Percentiles rank a stretch among this genome's conserved stretches.
Evolutionary conservation across 2,329 filamentous ascomycete genomes (phyloP).

Genomic region (Graphium sp.): DNA sequence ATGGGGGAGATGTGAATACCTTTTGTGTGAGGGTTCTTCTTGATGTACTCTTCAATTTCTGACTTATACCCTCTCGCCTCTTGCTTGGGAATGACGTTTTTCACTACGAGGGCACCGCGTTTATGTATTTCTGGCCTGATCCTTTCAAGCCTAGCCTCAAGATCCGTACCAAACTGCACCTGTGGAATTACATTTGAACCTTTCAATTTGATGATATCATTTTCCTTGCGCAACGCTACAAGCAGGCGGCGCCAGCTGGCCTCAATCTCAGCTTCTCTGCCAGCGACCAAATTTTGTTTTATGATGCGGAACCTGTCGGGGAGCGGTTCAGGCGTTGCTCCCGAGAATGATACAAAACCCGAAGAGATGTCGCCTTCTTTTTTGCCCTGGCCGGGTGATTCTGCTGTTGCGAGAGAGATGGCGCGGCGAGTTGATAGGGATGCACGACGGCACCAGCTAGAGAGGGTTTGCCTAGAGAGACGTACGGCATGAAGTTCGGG

Average conservation of each 20-base stretch:
- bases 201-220: constrained; percentile 22
- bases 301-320: constrained; percentile 37
- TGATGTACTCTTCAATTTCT: constrained; percentile 47
- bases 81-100: constrained; percentile 44
- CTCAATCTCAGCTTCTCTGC: constrained; percentile 27
- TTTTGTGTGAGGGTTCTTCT: constrained; percentile 41
- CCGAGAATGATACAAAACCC: constrained; percentile 41
- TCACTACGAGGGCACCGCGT: constrained; percentile 46
- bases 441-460: no score
- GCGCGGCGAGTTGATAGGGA: no score
- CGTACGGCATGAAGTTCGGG: no score
- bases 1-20: constrained; percentile 16
- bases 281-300: constrained; percentile 33
- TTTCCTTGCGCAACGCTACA: constrained; percentile 24
- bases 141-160: constrained; percentile 19
- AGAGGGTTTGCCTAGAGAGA: no score
- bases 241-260: constrained; percentile 32
- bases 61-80: constrained; percentile 50
- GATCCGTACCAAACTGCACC: constrained; percentile 26
- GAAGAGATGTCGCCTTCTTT: constrained; percentile 46
- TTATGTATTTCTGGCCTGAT: constrained; percentile 34
- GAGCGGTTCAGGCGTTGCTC: constrained; percentile 23
- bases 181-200: constrained; percentile 34
- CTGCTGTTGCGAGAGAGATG: no score
- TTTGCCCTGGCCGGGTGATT: constrained; percentile 21